A percentile compares a stretch with the other conserved stretches of the same genome.
These are phyloP conservation scores for Phytopythium cucurbitacearum DNA, from an alignment of 352 stramenopile species.

Conservation along the genomic window DNA sequence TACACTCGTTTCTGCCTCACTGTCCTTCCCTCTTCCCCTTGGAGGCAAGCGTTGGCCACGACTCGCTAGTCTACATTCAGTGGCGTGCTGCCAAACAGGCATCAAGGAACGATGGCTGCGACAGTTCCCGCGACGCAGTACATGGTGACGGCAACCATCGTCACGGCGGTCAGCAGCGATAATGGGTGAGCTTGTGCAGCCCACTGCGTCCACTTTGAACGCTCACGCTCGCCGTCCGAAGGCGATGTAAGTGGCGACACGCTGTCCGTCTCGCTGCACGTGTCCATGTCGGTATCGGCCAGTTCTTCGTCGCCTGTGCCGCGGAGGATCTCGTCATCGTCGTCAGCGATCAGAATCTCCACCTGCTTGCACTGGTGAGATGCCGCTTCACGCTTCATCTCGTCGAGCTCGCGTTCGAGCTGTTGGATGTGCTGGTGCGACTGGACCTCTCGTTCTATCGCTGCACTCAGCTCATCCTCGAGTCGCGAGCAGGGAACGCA, in stretches of 20 bases:
- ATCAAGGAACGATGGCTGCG: too few relatives aligned
- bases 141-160: constrained; percentile 5
- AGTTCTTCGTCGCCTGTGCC: constrained; percentile 17
- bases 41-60: background rate
- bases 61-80: constrained; percentile 4
- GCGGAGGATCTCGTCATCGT: constrained; percentile 45
- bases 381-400: constrained; percentile 7
- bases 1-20: background rate
- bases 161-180: constrained; percentile 3
- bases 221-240: background rate
- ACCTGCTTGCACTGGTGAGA: constrained; percentile 4
- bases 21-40: constrained; percentile 2
- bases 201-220: background rate
- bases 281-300: constrained; percentile 2
- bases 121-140: constrained; percentile 10
- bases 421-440: constrained; percentile 30
- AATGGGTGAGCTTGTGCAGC: constrained; percentile 1
- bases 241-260: constrained; percentile 6
- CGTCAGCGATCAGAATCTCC: constrained; percentile 10
- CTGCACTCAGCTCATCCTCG: constrained; percentile 25
- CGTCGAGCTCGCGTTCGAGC: constrained; percentile 14
- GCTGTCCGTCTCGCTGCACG: constrained; percentile 6
- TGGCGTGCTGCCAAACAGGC: too few relatives aligned
- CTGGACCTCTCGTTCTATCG: constrained; percentile 18
- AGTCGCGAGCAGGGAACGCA: constrained; percentile 6